phyloP scores from a whole-genome alignment of 306 rosid genomes.

The Sophora flavescens region DNA sequence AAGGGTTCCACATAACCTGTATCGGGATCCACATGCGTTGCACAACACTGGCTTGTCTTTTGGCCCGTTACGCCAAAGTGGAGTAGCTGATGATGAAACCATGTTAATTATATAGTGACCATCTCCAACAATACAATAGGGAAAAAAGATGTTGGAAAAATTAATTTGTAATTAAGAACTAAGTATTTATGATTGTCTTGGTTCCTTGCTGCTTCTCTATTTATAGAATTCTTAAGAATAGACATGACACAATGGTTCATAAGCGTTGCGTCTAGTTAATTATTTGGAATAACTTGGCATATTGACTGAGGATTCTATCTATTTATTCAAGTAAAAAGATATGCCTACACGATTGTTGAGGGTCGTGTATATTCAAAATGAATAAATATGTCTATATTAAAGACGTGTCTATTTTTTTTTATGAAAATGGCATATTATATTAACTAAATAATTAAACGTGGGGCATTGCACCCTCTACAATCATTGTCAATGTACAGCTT shows the following conservation, averaged over 20 bases:
- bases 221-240: background rate
- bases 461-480: too few relatives aligned
- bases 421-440: too few relatives aligned
- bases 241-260: background rate
- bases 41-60: constrained; percentile 32
- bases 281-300: too few relatives aligned
- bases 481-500: too few relatives aligned
- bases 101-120: background rate
- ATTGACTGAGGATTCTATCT: too few relatives aligned
- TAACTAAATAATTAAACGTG: too few relatives aligned
- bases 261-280: background rate
- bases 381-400: background rate
- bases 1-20: background rate
- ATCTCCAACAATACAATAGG: too few relatives aligned
- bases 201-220: background rate
- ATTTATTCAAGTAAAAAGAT: background rate
- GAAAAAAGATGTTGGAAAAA: constrained; percentile 5
- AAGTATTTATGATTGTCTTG: background rate
- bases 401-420: background rate
- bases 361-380: background rate
- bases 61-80: constrained; percentile 45
- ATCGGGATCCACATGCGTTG: constrained; percentile 45
- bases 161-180: background rate
- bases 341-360: background rate
- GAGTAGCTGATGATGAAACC: constrained; percentile 33